Evolutionary conservation across 1,139 yeast genomes (phyloP).

Genomic region (Groenewaldozyma sp.): DNA sequence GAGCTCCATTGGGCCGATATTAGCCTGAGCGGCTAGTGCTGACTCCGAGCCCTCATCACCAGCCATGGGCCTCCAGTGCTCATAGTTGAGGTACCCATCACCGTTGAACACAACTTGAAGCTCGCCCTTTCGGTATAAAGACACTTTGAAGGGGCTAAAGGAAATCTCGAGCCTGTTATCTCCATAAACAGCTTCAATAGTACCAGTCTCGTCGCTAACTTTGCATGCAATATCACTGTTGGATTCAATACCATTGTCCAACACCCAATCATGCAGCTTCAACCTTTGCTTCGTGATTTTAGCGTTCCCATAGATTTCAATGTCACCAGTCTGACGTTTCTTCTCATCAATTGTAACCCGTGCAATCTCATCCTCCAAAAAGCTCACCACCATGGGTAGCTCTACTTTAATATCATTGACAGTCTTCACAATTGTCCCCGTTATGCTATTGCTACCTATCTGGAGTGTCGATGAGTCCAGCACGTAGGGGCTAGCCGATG

Average conservation of each 20-base stretch:
- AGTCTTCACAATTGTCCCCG: conserved; percentile 42
- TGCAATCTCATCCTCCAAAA: conserved; percentile 46
- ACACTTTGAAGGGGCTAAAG: conserved; percentile 45
- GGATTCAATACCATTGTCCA: conserved; percentile 25
- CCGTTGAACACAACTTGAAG: conserved; percentile 57
- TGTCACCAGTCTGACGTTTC: conserved; percentile 31
- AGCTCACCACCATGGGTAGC: conserved; percentile 48
- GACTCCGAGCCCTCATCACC: conserved; percentile 13
- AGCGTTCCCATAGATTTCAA: conserved; percentile 23
- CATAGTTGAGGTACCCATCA: conserved; percentile 60
- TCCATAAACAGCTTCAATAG: conserved; percentile 32
- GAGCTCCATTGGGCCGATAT: conserved; percentile 19
- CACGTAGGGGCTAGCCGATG: conserved; percentile 18
- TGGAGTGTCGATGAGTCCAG: conserved; percentile 5
- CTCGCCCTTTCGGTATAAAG: conserved; percentile 37
- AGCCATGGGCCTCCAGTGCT: conserved; percentile 52
- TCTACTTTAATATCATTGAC: conserved; percentile 27
- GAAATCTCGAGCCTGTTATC: conserved; percentile 35
- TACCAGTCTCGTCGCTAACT: conserved; percentile 8
- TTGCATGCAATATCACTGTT: conserved; percentile 3
- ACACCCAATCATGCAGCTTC: conserved; percentile 58
- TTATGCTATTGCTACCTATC: conserved; percentile 21
- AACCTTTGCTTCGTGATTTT: conserved; percentile 38
- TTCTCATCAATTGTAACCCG: conserved; percentile 60
- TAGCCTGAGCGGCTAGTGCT: conserved; percentile 9